These are phyloP conservation scores for Venustampulla echinocandica DNA, from an alignment of 495 filamentous ascomycete genomes.

Conservation along the genomic window DNA sequence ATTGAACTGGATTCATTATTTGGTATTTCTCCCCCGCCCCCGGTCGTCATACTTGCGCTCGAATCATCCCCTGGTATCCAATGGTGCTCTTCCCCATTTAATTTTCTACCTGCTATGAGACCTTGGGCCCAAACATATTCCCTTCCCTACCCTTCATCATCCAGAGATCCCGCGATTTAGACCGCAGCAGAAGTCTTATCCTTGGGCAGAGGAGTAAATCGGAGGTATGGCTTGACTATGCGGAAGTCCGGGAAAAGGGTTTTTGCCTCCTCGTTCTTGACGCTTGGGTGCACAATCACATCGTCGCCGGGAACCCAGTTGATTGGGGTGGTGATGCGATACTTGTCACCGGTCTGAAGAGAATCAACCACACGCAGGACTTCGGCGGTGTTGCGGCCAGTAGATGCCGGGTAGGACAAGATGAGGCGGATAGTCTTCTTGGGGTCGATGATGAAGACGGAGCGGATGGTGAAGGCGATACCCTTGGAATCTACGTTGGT, in stretches of 20 bases:
- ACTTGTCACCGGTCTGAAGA: slow-evolving; percentile 94
- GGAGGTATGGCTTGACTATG: slow-evolving; percentile 87
- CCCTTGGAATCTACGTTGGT: slow-evolving; percentile 92
- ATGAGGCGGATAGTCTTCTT: slow-evolving; percentile 97
- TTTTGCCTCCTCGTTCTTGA: slow-evolving; percentile 82
- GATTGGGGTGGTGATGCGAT: slow-evolving; percentile 87
- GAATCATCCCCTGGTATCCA: no score
- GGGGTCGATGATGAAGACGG: slow-evolving; percentile 97
- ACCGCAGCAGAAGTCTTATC: slow-evolving; percentile 26
- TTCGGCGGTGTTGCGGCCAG: slow-evolving; percentile 93
- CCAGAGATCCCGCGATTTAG: no score
- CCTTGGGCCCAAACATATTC: no score
- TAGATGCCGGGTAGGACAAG: slow-evolving; percentile 93
- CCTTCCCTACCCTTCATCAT: no score
- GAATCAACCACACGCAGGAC: slow-evolving; percentile 93
- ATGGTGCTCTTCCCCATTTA: no score
- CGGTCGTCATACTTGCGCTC: no score
- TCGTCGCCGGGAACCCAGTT: slow-evolving; percentile 89
- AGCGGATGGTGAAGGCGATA: slow-evolving; percentile 96
- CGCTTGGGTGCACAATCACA: slow-evolving; percentile 86
- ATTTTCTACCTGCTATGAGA: no score
- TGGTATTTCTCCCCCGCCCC: no score
- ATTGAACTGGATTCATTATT: no score
- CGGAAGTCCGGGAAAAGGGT: slow-evolving; percentile 85
- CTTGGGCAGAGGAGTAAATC: slow-evolving; percentile 60